Base-by-base conservation (phyloP, 2,329 filamentous ascomycete genomes). In the Emergomyces africanus region DNA sequence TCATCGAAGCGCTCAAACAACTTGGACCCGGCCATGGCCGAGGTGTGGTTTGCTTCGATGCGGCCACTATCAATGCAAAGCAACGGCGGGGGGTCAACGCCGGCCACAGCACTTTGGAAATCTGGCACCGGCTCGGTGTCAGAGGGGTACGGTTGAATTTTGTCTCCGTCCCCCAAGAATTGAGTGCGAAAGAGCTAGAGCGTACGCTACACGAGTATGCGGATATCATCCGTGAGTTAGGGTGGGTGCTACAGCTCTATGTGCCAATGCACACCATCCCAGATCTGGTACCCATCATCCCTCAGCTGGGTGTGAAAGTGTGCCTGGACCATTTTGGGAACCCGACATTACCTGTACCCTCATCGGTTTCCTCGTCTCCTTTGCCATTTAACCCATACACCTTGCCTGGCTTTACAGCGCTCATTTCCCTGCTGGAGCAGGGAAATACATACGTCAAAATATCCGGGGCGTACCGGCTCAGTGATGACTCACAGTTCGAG, bases 301-400 rank as follows among this genome's bases (percentile, higher is more conserved):
- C 79, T 0, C 64, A 67, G 0, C 73, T 85, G 1, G 73, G 74
- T 3, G 75, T 83, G 20, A 78, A 76, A 51, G 68, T 84, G 42
- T 83, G 80, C 62, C 75, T 86, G 65, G 83, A 84, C 65, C 83
- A 86, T 65, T 80, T 84, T 61, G 83, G 81, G 6, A 73, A 76
- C 12, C 81, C 81, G 0, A 68, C 68, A 1, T 64, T 82, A 5
- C 63, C 64, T 2, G 35, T 59, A 5, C 56, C 62, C 23, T 41
- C 61, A 5, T n/a, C n/a, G 39, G 61, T 41, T 46, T 25, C 10
- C 23, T 15, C 62, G 23, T 42, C 61, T 5, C 42, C 61, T 35
- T 12, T 46, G 14, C 23, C 64, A 23, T 66, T 71, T 54, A 67
- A 75, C 66, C 77, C 75, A 5, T 81, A 79, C 61, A 63, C 69